Percentiles rank a stretch among this genome's conserved stretches.
phyloP scores from a whole-genome alignment of 2,329 filamentous ascomycete genomes.

The Rachicladosporium sp. region DNA sequence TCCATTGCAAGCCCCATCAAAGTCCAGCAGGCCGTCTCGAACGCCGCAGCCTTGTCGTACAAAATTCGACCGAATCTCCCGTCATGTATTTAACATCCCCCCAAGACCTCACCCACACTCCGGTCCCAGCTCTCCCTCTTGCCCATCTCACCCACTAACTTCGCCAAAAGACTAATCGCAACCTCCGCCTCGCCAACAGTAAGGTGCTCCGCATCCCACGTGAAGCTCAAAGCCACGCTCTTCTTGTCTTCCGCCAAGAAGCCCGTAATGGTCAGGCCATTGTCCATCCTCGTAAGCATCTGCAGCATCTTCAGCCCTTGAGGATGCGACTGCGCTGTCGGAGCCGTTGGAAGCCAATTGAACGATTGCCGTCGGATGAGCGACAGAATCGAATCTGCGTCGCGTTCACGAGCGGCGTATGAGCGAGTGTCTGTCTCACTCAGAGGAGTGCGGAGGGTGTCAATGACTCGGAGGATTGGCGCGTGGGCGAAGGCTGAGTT shows the following conservation, averaged over 20 bases:
- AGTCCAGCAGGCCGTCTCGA: too few species aligned
- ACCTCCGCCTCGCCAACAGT: conserved; percentile 16
- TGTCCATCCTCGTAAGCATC: conserved; percentile 23
- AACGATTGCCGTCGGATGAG: conserved; percentile 21
- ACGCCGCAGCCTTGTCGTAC: not conserved
- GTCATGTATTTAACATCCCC: conserved; percentile 8
- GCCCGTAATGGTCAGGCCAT: conserved; percentile 21
- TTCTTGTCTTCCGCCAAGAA: conserved; percentile 21
- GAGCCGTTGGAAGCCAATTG: conserved; percentile 23
- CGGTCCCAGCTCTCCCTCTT: conserved; percentile 17
- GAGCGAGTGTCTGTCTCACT: conserved; percentile 16
- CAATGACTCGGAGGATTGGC: conserved; percentile 20
- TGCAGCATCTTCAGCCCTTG: conserved; percentile 18
- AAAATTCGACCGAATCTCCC: not conserved
- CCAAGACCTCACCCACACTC: conserved; percentile 14
- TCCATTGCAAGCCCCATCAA: too few species aligned
- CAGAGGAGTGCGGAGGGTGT: conserved; percentile 18
- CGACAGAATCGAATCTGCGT: conserved; percentile 18
- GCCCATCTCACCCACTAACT: conserved; percentile 16
- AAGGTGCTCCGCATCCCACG: conserved; percentile 22
- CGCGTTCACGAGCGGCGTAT: conserved; percentile 17
- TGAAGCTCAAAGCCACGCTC: conserved; percentile 18
- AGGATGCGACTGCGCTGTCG: conserved; percentile 15
- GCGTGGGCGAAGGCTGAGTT: conserved; percentile 19
- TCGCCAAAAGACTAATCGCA: conserved; percentile 14